These are phyloP conservation scores for Tricladium varicosporioides DNA, from an alignment of 2,329 filamentous ascomycete genomes.

Conservation along the genomic window DNA sequence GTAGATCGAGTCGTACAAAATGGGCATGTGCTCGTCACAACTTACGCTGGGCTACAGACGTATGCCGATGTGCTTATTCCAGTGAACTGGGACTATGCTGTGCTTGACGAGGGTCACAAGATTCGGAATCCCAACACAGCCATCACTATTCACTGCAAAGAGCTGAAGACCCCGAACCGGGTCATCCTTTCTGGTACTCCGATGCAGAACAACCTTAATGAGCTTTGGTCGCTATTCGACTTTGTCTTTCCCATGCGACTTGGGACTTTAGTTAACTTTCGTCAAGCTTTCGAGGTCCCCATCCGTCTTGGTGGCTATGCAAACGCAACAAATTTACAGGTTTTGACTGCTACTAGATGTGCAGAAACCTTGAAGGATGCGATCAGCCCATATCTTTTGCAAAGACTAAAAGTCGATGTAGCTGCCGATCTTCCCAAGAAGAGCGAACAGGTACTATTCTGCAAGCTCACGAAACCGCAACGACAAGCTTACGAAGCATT, in stretches of 20 bases:
- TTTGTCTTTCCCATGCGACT: slow-evolving; percentile 97
- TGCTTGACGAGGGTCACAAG: slow-evolving; percentile 96
- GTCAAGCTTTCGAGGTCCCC: slow-evolving; percentile 87
- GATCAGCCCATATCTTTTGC: slow-evolving; percentile 88
- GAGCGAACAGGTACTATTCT: slow-evolving; percentile 94
- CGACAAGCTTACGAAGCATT: slow-evolving; percentile 79
- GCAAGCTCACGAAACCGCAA: slow-evolving; percentile 81
- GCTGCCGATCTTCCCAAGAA: slow-evolving; percentile 93
- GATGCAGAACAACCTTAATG: slow-evolving; percentile 94
- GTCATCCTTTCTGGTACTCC: slow-evolving; percentile 95
- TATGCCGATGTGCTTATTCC: slow-evolving; percentile 81
- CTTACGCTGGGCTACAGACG: slow-evolving; percentile 92
- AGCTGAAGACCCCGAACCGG: slow-evolving; percentile 83
- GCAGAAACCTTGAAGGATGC: slow-evolving; percentile 91
- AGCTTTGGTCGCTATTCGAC: slow-evolving; percentile 96
- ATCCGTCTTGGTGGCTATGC: slow-evolving; percentile 93
- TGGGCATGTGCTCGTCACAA: slow-evolving; percentile 92
- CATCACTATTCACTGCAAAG: slow-evolving; percentile 93
- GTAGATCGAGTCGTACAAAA: slow-evolving; percentile 78
- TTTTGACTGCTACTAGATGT: slow-evolving; percentile 91
- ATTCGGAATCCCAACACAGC: slow-evolving; percentile 95
- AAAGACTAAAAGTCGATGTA: slow-evolving; percentile 90
- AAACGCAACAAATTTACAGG: slow-evolving; percentile 89
- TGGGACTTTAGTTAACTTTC: slow-evolving; percentile 87
- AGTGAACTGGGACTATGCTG: slow-evolving; percentile 87